Percentiles rank a stretch among this genome's conserved stretches.
Conservation (phyloP, 2,329 filamentous ascomycete species). For the Arthrocladium fulminans region DNA sequence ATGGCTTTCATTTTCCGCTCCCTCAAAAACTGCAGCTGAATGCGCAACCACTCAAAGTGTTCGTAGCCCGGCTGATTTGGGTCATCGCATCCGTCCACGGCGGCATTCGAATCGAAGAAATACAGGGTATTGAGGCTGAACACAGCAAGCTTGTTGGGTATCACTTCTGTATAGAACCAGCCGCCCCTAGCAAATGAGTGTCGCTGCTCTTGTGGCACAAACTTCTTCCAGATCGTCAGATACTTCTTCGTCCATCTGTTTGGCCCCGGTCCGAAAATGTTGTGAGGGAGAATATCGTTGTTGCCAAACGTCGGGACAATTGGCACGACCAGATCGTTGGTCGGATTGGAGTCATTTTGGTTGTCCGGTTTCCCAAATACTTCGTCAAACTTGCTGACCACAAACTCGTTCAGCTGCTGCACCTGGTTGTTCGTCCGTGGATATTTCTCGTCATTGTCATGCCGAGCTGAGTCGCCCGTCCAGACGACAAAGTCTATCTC, state of each 20-base stretch:
- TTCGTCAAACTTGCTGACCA: conserved; percentile 68
- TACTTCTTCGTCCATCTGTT: conserved; percentile 78
- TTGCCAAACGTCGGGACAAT: conserved; percentile 89
- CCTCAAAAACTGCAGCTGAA: conserved; percentile 77
- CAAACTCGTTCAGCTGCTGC: conserved; percentile 63
- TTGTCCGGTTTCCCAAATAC: conserved; percentile 55
- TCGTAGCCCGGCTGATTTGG: conserved; percentile 80
- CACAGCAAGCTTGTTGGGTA: conserved; percentile 74
- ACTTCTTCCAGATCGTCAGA: conserved; percentile 67
- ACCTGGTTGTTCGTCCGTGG: conserved; percentile 70
- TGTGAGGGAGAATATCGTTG: conserved; percentile 95
- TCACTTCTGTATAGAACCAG: conserved; percentile 90
- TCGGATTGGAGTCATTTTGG: conserved; percentile 39
- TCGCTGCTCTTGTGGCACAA: conserved; percentile 85
- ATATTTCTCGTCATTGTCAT: conserved; percentile 75
- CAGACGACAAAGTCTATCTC: conserved; percentile 82
- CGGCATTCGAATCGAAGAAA: conserved; percentile 87
- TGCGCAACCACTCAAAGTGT: conserved; percentile 90
- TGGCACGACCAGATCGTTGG: conserved; percentile 59
- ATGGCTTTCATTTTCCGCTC: conserved; percentile 87
- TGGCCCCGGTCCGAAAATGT: conserved; percentile 77
- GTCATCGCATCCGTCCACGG: conserved; percentile 77
- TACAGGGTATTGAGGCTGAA: conserved; percentile 95
- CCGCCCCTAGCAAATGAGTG: conserved; percentile 88
- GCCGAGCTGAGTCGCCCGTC: conserved; percentile 83